phyloP scores from a whole-genome alignment of 805 yeast genomes.

The Saccharomyces mikatae region DNA sequence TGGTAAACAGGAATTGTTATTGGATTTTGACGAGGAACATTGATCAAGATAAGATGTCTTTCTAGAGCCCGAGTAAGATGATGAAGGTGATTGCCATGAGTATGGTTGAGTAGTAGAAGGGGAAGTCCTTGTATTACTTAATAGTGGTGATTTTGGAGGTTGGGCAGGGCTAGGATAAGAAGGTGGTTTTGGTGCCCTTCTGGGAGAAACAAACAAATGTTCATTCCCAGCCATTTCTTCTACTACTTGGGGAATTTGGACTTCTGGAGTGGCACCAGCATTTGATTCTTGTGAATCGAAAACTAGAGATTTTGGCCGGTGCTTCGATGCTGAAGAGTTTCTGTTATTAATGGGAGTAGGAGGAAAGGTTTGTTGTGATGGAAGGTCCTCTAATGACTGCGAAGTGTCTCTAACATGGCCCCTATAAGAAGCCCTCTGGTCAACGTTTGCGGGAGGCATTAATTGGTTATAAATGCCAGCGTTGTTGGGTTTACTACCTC shows the following conservation, averaged over 20 bases:
- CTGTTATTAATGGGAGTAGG: not conserved
- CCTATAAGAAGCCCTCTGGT: conserved; percentile 14
- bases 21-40: not conserved
- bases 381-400: conserved; percentile 18
- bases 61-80: not conserved
- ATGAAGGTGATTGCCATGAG: not conserved
- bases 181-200: conserved; percentile 69
- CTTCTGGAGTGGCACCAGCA: not conserved
- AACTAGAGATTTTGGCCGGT: conserved; percentile 15
- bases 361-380: not conserved
- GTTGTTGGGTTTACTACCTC: not conserved
- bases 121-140: not conserved
- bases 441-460: conserved; percentile 37
- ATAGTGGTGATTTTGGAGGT: conserved; percentile 28
- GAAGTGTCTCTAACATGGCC: conserved; percentile 17
- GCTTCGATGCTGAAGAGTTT: not conserved
- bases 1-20: not conserved
- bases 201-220: conserved; percentile 50
- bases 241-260: conserved; percentile 12
- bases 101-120: not conserved
- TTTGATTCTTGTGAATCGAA: conserved; percentile 8
- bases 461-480: conserved; percentile 18
- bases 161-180: conserved; percentile 37
- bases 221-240: conserved; percentile 8
- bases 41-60: not conserved